A percentile compares a stretch with the other conserved stretches of the same genome.
Evolutionary conservation across 305 asterid genomes (phyloP).

Genomic region (Solanum chacoense): DNA sequence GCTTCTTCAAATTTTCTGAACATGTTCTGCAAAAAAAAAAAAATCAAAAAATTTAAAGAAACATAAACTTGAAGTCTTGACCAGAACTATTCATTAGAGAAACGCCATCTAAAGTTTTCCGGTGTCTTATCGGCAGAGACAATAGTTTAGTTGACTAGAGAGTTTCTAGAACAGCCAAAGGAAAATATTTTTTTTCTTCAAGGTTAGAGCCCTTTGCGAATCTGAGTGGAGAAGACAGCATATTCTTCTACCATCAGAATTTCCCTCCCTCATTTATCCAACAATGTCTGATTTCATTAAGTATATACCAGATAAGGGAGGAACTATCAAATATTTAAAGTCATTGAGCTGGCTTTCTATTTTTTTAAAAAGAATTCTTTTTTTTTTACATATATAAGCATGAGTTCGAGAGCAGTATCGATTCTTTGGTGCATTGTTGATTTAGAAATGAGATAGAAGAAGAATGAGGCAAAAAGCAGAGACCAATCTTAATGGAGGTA

Average conservation of each 20-base stretch:
- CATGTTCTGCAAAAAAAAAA: neutral
- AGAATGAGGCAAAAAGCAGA: neutral
- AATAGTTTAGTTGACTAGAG: neutral
- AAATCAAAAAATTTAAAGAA: neutral
- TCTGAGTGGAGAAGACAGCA: neutral
- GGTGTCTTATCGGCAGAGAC: neutral
- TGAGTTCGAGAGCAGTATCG: neutral
- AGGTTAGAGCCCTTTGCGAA: neutral
- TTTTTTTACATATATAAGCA: neutral
- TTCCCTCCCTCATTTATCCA: neutral
- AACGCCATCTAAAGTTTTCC: neutral
- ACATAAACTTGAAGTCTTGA: neutral
- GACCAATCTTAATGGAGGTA: slow-evolving; percentile 49
- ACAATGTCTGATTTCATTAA: neutral
- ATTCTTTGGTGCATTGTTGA: neutral
- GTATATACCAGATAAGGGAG: neutral
- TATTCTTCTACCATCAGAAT: neutral
- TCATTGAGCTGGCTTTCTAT: neutral
- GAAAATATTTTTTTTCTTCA: neutral
- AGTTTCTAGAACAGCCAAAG: neutral
- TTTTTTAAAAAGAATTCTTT: neutral
- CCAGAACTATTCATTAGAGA: neutral
- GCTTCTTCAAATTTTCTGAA: neutral
- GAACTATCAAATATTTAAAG: neutral
- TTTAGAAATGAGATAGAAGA: neutral